Evolutionary conservation across 345 rosid species (phyloP).

Genomic region (Citropsis articulata): DNA sequence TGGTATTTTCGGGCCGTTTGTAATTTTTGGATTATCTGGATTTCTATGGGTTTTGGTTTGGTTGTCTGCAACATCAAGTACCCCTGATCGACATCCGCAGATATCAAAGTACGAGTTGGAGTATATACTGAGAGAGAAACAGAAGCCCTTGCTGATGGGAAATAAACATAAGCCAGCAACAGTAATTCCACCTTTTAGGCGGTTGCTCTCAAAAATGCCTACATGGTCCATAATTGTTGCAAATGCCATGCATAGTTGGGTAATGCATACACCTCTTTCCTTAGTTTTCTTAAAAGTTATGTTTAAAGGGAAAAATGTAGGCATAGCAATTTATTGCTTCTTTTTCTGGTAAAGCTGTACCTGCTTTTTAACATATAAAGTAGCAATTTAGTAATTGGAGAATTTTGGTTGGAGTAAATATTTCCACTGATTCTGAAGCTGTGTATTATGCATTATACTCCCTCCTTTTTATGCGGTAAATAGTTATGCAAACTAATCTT

Average conservation of each 20-base stretch:
- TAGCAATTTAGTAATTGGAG: neutral
- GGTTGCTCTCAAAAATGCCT: slow-evolving; percentile 82
- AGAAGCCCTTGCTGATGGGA: slow-evolving; percentile 34
- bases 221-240: slow-evolving; percentile 94
- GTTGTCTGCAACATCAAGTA: slow-evolving; percentile 77
- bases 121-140: slow-evolving; percentile 52
- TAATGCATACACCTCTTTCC: slow-evolving; percentile 27
- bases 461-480: neutral
- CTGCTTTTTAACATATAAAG: neutral
- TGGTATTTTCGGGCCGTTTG: slow-evolving; percentile 90
- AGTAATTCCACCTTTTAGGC: slow-evolving; percentile 77
- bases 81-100: slow-evolving; percentile 73
- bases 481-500: neutral
- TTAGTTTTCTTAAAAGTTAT: slow-evolving; percentile 3
- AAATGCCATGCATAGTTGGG: slow-evolving; percentile 98
- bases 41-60: slow-evolving; percentile 94
- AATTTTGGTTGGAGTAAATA: neutral
- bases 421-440: neutral
- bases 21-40: slow-evolving; percentile 87
- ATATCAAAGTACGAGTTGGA: slow-evolving; percentile 79
- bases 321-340: neutral
- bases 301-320: neutral
- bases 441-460: neutral
- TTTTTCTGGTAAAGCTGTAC: neutral
- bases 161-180: slow-evolving; percentile 37